Evolutionary conservation across 495 filamentous ascomycete species (phyloP).

Genomic region (Pseudoneurospora amorphoporcata): DNA sequence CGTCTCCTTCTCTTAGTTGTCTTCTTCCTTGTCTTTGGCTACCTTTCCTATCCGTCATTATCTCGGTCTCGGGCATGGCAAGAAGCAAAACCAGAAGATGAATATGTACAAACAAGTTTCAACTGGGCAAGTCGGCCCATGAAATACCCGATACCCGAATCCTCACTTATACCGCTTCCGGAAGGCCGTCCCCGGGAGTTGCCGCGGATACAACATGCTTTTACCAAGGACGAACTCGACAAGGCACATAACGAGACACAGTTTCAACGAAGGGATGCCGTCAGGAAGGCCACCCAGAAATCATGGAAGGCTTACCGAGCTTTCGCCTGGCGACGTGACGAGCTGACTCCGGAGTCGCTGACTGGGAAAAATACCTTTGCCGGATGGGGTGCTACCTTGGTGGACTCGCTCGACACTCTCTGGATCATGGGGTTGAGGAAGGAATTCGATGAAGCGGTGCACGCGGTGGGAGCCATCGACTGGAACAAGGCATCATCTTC

Average conservation of each 20-base stretch:
- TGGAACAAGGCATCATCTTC: constrained; percentile 54
- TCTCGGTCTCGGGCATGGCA: not conserved
- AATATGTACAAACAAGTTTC: constrained; percentile 26
- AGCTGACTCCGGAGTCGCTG: constrained; percentile 55
- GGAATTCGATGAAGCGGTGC: constrained; percentile 71
- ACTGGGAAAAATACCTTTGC: constrained; percentile 54
- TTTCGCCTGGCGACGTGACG: constrained; percentile 67
- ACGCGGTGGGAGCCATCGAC: constrained; percentile 61
- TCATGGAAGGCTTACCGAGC: constrained; percentile 67
- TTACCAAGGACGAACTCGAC: constrained; percentile 22
- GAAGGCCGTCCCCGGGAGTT: constrained; percentile 22
- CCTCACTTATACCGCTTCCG: constrained; percentile 21
- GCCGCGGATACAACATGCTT: constrained; percentile 31
- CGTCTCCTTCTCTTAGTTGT: constrained; percentile 15
- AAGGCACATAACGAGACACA: constrained; percentile 20
- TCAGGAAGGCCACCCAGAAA: constrained; percentile 58
- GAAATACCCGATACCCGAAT: constrained; percentile 25
- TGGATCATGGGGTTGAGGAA: constrained; percentile 84
- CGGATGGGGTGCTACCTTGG: constrained; percentile 80
- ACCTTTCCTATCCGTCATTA: constrained; percentile 1
- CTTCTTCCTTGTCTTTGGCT: constrained; percentile 13
- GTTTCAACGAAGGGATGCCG: constrained; percentile 21
- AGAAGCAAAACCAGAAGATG: not conserved
- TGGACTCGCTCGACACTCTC: constrained; percentile 75
- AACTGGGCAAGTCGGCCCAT: constrained; percentile 31